Evolutionary conservation across 2,329 filamentous ascomycete genomes (phyloP).

Genomic region (Paraphaeosphaeria sporulosa): DNA sequence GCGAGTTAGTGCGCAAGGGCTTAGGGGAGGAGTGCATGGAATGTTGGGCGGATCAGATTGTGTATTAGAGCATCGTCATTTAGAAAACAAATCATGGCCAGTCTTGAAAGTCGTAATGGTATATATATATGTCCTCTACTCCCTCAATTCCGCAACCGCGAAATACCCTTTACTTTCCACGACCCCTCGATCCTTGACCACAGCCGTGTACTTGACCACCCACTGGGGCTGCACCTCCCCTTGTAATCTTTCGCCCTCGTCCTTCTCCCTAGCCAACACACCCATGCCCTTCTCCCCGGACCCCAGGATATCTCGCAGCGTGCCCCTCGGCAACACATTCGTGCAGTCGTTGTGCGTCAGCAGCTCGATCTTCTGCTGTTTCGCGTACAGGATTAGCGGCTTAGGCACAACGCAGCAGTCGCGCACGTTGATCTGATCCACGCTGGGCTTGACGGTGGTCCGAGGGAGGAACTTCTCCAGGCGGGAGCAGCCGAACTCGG

Average conservation of each 20-base stretch:
- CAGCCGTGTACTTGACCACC: conserved; percentile 97
- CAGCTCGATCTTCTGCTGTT: conserved; percentile 81
- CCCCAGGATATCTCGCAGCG: conserved; percentile 82
- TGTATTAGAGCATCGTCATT: background rate
- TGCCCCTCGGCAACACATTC: conserved; percentile 86
- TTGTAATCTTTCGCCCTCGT: conserved; percentile 65
- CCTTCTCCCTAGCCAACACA: conserved; percentile 70
- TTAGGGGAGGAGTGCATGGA: background rate
- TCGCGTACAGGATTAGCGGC: conserved; percentile 83
- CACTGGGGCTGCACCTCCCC: conserved; percentile 87
- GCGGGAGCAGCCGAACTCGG: conserved; percentile 89
- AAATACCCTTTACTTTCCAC: conserved; percentile 99
- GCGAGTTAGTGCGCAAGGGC: background rate
- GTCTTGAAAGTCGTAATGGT: background rate
- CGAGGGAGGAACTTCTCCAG: conserved; percentile 77
- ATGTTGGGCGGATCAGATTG: background rate
- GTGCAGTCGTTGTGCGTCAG: conserved; percentile 94
- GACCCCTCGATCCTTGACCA: conserved; percentile 90
- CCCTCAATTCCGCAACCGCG: conserved; percentile 74
- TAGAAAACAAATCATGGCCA: background rate
- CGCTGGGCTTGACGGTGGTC: conserved; percentile 75
- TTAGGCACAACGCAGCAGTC: conserved; percentile 97
- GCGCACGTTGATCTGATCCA: conserved; percentile 95
- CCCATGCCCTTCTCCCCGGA: conserved; percentile 75
- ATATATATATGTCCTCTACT: background rate